Evolutionary conservation across 768 basidiomycete species (phyloP), one percentile per base, ranked within the genome.

Genomic region (Pleurotus citrinopileatus): DNA sequence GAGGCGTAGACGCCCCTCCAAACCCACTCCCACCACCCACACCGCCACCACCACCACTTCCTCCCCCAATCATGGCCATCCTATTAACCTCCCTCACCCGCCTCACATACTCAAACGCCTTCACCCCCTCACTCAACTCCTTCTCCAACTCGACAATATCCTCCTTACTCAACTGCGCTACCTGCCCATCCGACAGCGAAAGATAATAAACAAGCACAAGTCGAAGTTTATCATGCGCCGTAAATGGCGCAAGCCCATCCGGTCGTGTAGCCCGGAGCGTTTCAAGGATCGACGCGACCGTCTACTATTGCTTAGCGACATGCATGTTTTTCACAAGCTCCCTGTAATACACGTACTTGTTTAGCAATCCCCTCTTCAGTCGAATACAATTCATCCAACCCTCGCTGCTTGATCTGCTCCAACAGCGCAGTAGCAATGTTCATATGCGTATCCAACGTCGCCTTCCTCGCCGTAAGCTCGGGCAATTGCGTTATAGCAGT

Each of bases 391-490:
- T 96, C 96, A 68, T 99, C 97, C 27, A 99, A 78, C 3, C 91
- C 93, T 29, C 97, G 84, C 55, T 86, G 86, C 73, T 98, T 98
- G 74, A 99, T 97, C 32, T 97, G 87, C 66, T 96, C 94, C 25
- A 99, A 74, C 8, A 99, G 72, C 15, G 95, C 89, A 10, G 95
- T 97, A 32, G 96, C 96, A 53, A 99, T 96, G 70, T 98, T 98
- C 95, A 99, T 98, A 67, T 99, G 97, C 2, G 95, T 94, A 67
- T 99, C 97, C 22, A 99, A 80, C 1, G 91, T 95, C 27, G 94
- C 91, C 64, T 99, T 99, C 37, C 97, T 84, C 3, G 97, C 94
- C 3, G 96, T 98, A 46, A 99, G 75, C 66, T 98, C 97, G 1
- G 97, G 97, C 17, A 99, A 77, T 57, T 94, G 92, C 1, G 95